Conservation (phyloP, 202 grass and related monocot species). For the Dendrocalamus latiflorus region DNA sequence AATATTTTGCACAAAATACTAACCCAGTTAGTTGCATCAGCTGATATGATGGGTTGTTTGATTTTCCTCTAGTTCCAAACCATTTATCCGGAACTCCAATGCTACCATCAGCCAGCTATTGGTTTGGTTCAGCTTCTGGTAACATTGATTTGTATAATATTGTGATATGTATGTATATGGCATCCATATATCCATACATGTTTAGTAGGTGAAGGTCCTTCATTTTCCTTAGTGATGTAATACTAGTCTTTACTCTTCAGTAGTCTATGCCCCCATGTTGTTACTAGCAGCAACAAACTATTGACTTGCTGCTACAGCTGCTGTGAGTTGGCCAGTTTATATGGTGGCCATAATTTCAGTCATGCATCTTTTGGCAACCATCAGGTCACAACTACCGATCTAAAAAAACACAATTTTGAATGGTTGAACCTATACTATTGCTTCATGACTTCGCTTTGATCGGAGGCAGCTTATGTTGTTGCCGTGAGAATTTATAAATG, state of each 20-base stretch:
- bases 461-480: not conserved
- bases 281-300: constrained; percentile 5
- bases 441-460: not conserved
- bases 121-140: not conserved
- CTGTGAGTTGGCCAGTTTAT: not conserved
- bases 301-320: not conserved
- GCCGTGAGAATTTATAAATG: not conserved
- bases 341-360: not conserved
- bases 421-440: not conserved
- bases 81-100: not conserved
- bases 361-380: not conserved
- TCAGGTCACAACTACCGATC: not conserved
- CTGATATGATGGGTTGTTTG: not conserved
- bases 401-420: not conserved
- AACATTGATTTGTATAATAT: not conserved
- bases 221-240: not conserved
- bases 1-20: not conserved
- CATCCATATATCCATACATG: not conserved
- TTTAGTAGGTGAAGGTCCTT: not conserved
- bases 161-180: not conserved
- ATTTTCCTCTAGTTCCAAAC: not conserved
- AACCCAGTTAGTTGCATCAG: not conserved
- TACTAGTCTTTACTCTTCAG: not conserved
- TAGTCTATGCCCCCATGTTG: not conserved
- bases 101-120: not conserved